Base-by-base conservation (phyloP, 306 rosid genomes). In the Lathyrus sativus region DNA sequence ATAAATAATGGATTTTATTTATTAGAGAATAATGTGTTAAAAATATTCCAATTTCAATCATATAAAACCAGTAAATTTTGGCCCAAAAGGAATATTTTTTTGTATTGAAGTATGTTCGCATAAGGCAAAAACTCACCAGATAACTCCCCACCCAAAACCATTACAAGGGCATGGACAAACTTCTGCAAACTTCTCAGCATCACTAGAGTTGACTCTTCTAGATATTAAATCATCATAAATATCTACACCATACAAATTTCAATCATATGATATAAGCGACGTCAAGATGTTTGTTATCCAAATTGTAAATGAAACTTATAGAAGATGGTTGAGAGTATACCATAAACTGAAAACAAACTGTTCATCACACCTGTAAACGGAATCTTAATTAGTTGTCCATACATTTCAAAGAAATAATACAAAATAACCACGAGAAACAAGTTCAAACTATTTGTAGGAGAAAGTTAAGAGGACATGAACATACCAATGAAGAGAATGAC, bases 131-230 rank as follows among this genome's bases (percentile, higher is more conserved):
- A 56, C 89, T 84, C 75, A 92, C 98, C 98, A 92, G 76, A 92
- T 80, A 80, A 92, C 88, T 55, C 98, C 98, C 98, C 98, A 92
- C 62, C 82, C 96, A 33, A 88, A 58, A 45, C 98, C 98, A 85
- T 76, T 89, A 73, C 98, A 92, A 29, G 93, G 93, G 79, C 98
- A 92, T 24, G 96, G 98, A 29, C 98, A 92, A 79, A 89, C 73
- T 84, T 92, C 98, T 5, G 98, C 98, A 68, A 92, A 92, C 76
- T 92, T 92, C 75, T 92, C 98, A 53, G 96, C 98, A 79, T 92
- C 98, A 65, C 98, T 92, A 17, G 98, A 86, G 80, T 90, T 31
- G 55, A 92, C 98, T 78, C 98, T 84, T 74, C 96, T 83, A 63
- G 98, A 92, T 82, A 90, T 92, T 67, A 88, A 77, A 70, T 92